phyloP scores from a whole-genome alignment of 805 yeast genomes.

The Yarrowia sp. region DNA sequence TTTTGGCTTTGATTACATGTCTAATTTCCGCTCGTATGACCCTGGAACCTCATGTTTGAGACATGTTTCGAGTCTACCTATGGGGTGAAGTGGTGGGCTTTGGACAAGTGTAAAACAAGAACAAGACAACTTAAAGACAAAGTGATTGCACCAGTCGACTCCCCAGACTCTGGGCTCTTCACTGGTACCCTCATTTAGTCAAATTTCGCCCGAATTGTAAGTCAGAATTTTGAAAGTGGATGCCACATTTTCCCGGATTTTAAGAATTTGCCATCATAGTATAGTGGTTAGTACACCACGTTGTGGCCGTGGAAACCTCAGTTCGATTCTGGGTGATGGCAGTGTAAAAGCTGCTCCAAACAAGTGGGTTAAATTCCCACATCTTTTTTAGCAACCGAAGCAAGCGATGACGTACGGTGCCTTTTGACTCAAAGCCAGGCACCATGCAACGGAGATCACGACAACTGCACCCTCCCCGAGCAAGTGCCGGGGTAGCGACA shows the following conservation, averaged over 20 bases:
- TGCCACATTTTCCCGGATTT: neutral
- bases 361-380: constrained; percentile 16
- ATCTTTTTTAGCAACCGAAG: neutral
- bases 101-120: neutral
- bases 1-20: too few relatives aligned
- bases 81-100: neutral
- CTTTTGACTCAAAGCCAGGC: too few relatives aligned
- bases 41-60: neutral
- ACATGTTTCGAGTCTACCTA: neutral
- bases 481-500: too few relatives aligned
- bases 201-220: neutral
- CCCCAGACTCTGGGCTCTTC: too few relatives aligned
- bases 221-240: neutral
- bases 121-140: too few relatives aligned
- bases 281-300: constrained; percentile 40
- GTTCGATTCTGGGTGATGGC: constrained; percentile 40
- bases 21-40: neutral
- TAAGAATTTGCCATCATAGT: constrained; percentile 34
- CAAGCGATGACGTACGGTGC: too few relatives aligned
- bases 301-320: constrained; percentile 40
- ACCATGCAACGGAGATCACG: too few relatives aligned
- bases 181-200: too few relatives aligned
- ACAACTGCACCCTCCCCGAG: too few relatives aligned
- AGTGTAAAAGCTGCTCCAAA: constrained; percentile 6
- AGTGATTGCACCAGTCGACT: too few relatives aligned